Evolutionary conservation across 2,329 filamentous ascomycete species (phyloP), one percentile per base, ranked within the genome.

Genomic region (Celoporthe dispersa): DNA sequence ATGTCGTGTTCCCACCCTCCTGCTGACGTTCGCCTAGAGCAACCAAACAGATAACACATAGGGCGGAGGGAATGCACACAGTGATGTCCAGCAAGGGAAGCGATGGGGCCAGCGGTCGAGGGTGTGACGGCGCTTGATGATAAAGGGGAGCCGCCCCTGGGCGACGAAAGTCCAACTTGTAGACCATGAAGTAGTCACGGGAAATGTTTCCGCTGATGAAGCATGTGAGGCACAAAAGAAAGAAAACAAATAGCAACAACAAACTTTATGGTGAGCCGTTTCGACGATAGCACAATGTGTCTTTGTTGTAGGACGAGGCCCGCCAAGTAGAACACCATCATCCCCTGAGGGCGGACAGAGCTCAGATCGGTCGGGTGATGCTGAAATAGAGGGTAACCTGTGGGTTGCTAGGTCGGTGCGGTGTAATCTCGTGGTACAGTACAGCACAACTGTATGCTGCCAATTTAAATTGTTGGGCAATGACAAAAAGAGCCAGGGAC

Each of bases 1-100:
- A 60, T 60, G 57, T 37, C 22, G 57, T 60, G 57, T 37, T 60
- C 57, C 57, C 11, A 37, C 44, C 57, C 8, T 60, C 57, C 57
- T 60, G 19, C 33, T 37, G 22, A 37, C 57, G 33, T n/a, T 60
- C 57, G 57, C 57, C 57, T 60, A 35, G 16, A 19, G 16, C 57
- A 11, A 19, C 57, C 57, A 60, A n/a, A 60, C 57, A 37, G 22
- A 60, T 37, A 37, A 22, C 19, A 60, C 33, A 12, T 33, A 60
- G 16, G 57, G 19, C 57, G 19, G 22, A 60, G 57, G 33, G 1
- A 35, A n/a, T 48, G 44, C 16, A 60, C 57, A 60, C 31, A 19
- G 7, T 22, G 19, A 57, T 31, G n/a, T 1, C 31, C 55, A 60
- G 3, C 3, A 31, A n/a, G 19, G 33, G 28, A 19, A 16, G 19